phyloP scores from a whole-genome alignment of 2,329 filamentous ascomycete species.

The Nannizziopsis arthrosporioides region DNA sequence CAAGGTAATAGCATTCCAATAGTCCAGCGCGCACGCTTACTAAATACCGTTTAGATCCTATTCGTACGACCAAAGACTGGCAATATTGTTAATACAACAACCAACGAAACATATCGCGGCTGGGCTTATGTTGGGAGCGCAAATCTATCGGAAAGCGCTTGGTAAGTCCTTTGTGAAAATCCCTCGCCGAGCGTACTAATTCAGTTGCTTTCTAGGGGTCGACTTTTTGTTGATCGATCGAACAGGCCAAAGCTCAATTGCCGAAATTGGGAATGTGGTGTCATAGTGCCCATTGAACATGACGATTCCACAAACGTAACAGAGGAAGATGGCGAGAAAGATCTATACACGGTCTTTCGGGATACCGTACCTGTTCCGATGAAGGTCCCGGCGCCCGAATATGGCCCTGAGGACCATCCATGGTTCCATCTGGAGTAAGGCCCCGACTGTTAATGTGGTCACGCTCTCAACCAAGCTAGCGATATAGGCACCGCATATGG shows the following conservation, averaged over 20 bases:
- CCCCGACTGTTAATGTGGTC: no score
- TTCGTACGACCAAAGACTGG: slow-evolving; percentile 23
- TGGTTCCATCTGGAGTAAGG: slow-evolving; percentile 18
- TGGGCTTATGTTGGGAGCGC: slow-evolving; percentile 86
- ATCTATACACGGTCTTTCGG: slow-evolving; percentile 25
- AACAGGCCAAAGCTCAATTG: slow-evolving; percentile 65
- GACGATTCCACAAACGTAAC: slow-evolving; percentile 18
- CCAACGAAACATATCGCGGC: slow-evolving; percentile 33
- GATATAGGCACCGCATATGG: no score
- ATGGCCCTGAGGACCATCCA: slow-evolving; percentile 16
- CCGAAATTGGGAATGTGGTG: slow-evolving; percentile 93
- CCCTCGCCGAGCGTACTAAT: background rate
- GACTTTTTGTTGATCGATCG: slow-evolving; percentile 55
- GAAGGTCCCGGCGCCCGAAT: slow-evolving; percentile 26
- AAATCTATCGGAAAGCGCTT: slow-evolving; percentile 87
- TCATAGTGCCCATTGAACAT: slow-evolving; percentile 48
- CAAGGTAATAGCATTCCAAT: slow-evolving; percentile 50
- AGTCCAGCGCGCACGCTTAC: background rate
- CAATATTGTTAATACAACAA: slow-evolving; percentile 11
- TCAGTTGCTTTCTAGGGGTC: slow-evolving; percentile 51
- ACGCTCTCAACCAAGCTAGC: no score
- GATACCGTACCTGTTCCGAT: slow-evolving; percentile 36
- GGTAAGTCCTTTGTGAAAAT: slow-evolving; percentile 42
- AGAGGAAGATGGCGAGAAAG: background rate
- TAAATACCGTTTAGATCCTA: slow-evolving; percentile 21